Percentiles rank a stretch among this genome's conserved stretches.
Conservation (phyloP, 108 stramenopile genomes). For the Fistulifera solaris region DNA sequence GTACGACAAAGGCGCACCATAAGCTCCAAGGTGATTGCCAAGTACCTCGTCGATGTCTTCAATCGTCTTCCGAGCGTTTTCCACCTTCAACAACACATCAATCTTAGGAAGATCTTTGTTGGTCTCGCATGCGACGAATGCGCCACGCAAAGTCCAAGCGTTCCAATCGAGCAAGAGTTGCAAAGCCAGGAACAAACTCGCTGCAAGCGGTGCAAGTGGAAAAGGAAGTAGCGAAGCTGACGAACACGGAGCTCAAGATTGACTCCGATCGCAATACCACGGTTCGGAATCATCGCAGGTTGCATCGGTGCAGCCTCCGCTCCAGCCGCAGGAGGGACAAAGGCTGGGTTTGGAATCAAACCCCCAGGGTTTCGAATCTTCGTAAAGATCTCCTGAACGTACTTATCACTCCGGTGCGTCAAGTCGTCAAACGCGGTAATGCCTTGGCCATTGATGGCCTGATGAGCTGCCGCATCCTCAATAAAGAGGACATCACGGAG, state of each 20-base stretch:
- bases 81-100: background rate
- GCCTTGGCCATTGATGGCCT: slow-evolving; percentile 3
- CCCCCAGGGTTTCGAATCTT: slow-evolving; percentile 10
- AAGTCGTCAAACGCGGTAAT: slow-evolving; percentile 5
- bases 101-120: background rate
- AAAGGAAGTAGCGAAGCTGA: slow-evolving; percentile 2
- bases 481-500: background rate
- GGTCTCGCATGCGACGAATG: background rate
- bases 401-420: background rate
- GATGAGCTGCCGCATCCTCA: too few species aligned
- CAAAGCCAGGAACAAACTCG: background rate
- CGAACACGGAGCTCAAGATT: background rate
- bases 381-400: slow-evolving; percentile 5
- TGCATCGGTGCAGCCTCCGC: background rate
- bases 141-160: background rate
- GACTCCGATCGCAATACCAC: background rate
- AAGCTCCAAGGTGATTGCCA: background rate
- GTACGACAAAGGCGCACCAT: background rate
- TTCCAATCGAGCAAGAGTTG: background rate
- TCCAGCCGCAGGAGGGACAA: background rate
- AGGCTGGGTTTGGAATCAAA: background rate
- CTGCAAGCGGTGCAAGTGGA: slow-evolving; percentile 2
- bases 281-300: background rate
- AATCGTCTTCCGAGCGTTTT: background rate
- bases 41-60: slow-evolving; percentile 1